Conservation (phyloP, 345 rosid genomes). For the Bretschneidera sinensis region DNA sequence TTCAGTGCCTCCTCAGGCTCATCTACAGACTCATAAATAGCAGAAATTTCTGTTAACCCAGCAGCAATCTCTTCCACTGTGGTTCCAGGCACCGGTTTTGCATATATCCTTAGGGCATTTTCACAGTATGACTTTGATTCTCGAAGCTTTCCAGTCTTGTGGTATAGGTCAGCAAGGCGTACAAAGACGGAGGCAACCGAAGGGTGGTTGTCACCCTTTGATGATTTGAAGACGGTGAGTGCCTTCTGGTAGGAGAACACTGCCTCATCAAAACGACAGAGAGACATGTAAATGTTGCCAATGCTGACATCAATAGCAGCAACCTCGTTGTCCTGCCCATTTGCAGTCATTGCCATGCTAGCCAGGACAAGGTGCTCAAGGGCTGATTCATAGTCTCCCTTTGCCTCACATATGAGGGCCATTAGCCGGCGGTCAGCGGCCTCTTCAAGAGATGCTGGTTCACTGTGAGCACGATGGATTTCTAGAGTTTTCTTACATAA, state of each 20-base stretch:
- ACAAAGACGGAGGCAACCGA: slow-evolving; percentile 88
- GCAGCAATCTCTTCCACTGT: slow-evolving; percentile 86
- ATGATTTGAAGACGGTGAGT: slow-evolving; percentile 89
- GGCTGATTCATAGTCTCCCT: slow-evolving; percentile 86
- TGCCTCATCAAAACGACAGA: slow-evolving; percentile 94
- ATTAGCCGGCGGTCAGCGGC: slow-evolving; percentile 93
- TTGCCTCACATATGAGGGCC: slow-evolving; percentile 93
- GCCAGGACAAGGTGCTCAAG: slow-evolving; percentile 98
- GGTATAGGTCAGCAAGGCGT: slow-evolving; percentile 92
- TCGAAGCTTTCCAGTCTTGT: slow-evolving; percentile 89
- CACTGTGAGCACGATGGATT: slow-evolving; percentile 93
- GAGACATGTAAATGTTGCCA: slow-evolving; percentile 84
- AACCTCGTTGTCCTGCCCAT: slow-evolving; percentile 87
- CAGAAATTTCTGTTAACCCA: slow-evolving; percentile 89
- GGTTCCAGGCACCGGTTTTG: slow-evolving; percentile 95
- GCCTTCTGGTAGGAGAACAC: slow-evolving; percentile 98
- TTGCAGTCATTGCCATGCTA: slow-evolving; percentile 98
- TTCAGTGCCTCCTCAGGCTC: slow-evolving; percentile 98
- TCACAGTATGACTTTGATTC: slow-evolving; percentile 96
- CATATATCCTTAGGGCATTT: slow-evolving; percentile 83
- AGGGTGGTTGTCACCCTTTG: slow-evolving; percentile 96
- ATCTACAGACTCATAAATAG: slow-evolving; percentile 92
- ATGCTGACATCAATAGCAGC: slow-evolving; percentile 96
- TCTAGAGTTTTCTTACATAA: slow-evolving; percentile 87
- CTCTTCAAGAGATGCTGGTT: slow-evolving; percentile 95